phyloP scores from a whole-genome alignment of 148 eudicot species.

The Selenicereus undatus region DNA sequence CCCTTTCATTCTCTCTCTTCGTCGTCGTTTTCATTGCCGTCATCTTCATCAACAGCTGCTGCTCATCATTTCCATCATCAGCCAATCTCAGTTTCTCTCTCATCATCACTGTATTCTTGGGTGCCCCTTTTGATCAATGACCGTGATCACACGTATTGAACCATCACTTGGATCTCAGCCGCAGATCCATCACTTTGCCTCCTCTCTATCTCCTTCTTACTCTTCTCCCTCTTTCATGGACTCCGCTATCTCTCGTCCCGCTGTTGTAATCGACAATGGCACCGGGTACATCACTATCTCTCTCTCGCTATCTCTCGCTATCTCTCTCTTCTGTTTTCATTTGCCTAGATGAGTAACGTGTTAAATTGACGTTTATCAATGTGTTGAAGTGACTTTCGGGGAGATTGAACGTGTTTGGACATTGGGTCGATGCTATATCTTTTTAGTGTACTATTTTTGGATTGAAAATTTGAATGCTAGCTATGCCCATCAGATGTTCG shows the following conservation, averaged over 20 bases:
- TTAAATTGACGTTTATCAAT: neutral
- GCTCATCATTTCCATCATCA: neutral
- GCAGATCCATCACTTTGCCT: conserved; percentile 40
- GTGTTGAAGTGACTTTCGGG: neutral
- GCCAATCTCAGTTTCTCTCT: conserved; percentile 8
- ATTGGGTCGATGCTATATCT: conserved; percentile 5
- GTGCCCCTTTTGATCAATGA: conserved; percentile 26
- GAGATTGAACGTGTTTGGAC: neutral
- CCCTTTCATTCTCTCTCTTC: conserved; percentile 15
- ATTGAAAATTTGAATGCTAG: conserved; percentile 12
- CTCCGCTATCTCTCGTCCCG: conserved; percentile 73
- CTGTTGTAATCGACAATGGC: conserved; percentile 91
- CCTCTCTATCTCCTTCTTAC: conserved; percentile 5
- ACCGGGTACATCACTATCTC: conserved; percentile 54
- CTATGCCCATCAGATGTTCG: conserved; percentile 26
- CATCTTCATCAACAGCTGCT: neutral
- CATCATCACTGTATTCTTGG: neutral
- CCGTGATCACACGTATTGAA: conserved; percentile 49
- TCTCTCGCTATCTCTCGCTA: neutral
- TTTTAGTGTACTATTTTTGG: neutral
- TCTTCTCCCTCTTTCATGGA: conserved; percentile 43
- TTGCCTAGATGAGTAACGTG: neutral
- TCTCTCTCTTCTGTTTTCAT: neutral
- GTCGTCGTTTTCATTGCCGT: conserved; percentile 19
- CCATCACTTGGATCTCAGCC: conserved; percentile 42